These are phyloP conservation scores for Cercospora sp. DNA, from an alignment of 2,329 filamentous ascomycete genomes.

Conservation along the genomic window DNA sequence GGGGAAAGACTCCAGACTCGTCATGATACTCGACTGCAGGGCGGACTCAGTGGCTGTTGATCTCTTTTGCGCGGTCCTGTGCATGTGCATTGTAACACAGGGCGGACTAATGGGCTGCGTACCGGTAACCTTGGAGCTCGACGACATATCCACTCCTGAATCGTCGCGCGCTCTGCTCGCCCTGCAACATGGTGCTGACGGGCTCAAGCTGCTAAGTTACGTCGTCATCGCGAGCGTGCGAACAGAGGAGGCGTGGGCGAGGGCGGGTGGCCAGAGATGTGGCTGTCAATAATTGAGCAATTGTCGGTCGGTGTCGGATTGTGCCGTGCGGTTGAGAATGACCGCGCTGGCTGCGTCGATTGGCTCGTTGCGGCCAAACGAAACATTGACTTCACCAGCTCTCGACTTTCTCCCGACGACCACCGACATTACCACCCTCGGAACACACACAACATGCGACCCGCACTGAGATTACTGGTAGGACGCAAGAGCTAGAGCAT, in stretches of 20 bases:
- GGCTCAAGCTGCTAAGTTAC: background rate
- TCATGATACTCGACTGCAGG: conserved; percentile 91
- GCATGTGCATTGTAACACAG: background rate
- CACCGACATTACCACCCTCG: conserved; percentile 8
- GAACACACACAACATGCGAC: conserved; percentile 33
- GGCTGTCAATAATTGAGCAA: conserved; percentile 1
- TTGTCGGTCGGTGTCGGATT: conserved; percentile 1
- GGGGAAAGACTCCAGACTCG: conserved; percentile 81
- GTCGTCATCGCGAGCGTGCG: background rate
- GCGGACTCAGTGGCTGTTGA: conserved; percentile 15
- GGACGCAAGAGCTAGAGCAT: conserved; percentile 7
- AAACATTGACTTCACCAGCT: conserved; percentile 7
- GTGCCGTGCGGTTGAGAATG: conserved; percentile 1
- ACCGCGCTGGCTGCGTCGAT: background rate
- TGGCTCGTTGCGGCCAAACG: background rate
- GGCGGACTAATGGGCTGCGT: conserved; percentile 8
- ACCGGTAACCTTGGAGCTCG: conserved; percentile 56
- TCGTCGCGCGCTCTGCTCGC: conserved; percentile 3
- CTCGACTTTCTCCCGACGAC: background rate
- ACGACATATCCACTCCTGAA: conserved; percentile 27
- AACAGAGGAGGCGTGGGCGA: background rate
- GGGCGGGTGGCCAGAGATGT: background rate
- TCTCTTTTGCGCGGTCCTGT: background rate
- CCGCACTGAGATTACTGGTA: conserved; percentile 35
- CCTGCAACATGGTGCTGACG: conserved; percentile 8